Evolutionary conservation across 371 early-diverging fungal species (phyloP).

Genomic region (Dichotomocladium elegans): DNA sequence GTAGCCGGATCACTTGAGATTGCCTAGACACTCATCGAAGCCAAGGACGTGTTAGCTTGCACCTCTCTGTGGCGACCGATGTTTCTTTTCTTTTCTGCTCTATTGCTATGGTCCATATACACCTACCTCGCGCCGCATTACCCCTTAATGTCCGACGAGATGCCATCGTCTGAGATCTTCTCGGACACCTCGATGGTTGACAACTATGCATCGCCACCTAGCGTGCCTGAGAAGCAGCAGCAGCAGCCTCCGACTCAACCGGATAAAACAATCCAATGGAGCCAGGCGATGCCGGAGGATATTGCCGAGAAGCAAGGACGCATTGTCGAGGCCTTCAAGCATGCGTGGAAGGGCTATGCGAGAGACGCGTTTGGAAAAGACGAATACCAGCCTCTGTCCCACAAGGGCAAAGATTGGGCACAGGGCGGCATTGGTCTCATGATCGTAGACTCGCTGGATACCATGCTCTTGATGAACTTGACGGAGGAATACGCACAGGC

Average conservation of each 20-base stretch:
- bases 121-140: neutral
- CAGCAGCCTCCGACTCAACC: constrained; percentile 11
- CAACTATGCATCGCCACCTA: neutral
- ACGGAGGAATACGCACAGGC: constrained; percentile 69
- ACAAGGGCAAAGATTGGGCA: constrained; percentile 48
- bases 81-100: neutral
- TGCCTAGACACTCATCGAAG: neutral
- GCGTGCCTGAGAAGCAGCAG: constrained; percentile 1
- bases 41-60: neutral
- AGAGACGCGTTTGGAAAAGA: constrained; percentile 80
- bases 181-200: neutral
- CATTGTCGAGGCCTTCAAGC: constrained; percentile 53
- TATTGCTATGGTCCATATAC: too few relatives aligned
- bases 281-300: constrained; percentile 7
- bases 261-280: constrained; percentile 24
- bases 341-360: constrained; percentile 80
- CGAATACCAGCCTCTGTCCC: constrained; percentile 76
- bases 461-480: constrained; percentile 78
- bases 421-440: constrained; percentile 70
- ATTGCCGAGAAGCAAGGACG: constrained; percentile 40
- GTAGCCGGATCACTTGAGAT: neutral
- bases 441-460: constrained; percentile 84
- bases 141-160: too few relatives aligned
- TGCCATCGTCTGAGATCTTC: too few relatives aligned
- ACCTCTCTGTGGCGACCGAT: neutral